These are phyloP conservation scores for Isochrysis galbana DNA, from an alignment of 78 protist genomes.

Conservation along the genomic window DNA sequence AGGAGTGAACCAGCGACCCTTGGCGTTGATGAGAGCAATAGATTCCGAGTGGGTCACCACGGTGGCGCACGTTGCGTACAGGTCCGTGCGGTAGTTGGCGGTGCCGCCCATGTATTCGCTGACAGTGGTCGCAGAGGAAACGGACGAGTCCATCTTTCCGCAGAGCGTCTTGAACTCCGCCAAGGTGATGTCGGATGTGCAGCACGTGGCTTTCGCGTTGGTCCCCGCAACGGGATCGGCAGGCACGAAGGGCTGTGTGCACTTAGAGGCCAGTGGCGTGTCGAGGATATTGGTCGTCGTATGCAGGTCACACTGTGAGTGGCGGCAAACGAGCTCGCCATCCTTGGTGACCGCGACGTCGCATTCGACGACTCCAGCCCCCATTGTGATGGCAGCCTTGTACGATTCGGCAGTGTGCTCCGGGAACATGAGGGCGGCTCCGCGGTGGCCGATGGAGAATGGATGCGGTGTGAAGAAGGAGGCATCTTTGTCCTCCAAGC, in stretches of 20 bases:
- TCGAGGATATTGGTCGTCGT: conserved; percentile 1
- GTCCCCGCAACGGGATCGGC: not conserved
- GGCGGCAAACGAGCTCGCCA: conserved; percentile 34
- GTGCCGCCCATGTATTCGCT: not conserved
- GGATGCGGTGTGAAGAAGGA: not conserved
- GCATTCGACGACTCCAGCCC: conserved; percentile 25
- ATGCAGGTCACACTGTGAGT: conserved; percentile 26
- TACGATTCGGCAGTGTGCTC: conserved; percentile 27
- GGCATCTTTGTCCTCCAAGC: not conserved
- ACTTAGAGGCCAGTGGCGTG: conserved; percentile 5
- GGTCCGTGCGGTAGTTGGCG: not conserved
- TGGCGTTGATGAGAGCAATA: not conserved
- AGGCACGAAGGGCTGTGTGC: not conserved
- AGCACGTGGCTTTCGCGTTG: not conserved
- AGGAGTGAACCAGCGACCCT: not conserved
- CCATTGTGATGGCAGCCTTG: conserved; percentile 4
- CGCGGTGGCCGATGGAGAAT: conserved; percentile 14
- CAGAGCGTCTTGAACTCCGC: conserved; percentile 26
- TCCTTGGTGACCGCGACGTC: conserved; percentile 33
- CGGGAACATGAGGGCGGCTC: conserved; percentile 6
- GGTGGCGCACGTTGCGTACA: not conserved
- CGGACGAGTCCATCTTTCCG: conserved; percentile 16
- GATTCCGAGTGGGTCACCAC: not conserved
- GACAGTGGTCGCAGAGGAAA: not conserved
- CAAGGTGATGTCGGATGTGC: conserved; percentile 29